These are phyloP conservation scores for Podaxis rugospora DNA, from an alignment of 768 basidiomycete species.

Conservation along the genomic window DNA sequence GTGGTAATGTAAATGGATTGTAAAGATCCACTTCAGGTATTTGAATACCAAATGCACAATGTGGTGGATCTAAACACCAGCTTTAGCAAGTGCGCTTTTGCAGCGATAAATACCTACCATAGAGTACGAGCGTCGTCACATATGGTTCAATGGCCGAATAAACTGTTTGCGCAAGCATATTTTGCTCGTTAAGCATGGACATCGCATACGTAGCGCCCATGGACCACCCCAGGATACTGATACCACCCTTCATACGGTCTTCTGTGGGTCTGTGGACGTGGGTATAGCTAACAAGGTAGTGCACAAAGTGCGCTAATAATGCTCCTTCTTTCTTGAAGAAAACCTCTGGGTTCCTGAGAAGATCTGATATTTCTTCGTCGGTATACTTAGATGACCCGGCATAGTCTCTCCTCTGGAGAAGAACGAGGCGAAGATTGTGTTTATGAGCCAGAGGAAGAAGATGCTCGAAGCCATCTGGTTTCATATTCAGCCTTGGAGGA, in stretches of 20 bases:
- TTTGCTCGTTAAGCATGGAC: not conserved
- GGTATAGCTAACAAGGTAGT: not conserved
- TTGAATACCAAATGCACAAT: not conserved
- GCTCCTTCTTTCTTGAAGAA: not conserved
- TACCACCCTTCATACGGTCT: not conserved
- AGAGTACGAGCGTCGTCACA: not conserved
- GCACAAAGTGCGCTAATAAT: not conserved
- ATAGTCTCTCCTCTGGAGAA: conserved; percentile 2
- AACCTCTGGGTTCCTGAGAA: not conserved
- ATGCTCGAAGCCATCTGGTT: not conserved
- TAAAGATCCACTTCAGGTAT: not conserved
- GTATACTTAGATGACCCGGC: not conserved
- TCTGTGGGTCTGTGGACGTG: not conserved
- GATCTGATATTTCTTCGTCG: not conserved
- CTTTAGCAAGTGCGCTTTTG: not conserved
- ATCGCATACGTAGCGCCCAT: not conserved
- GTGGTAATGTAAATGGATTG: not conserved
- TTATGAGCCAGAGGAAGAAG: not conserved
- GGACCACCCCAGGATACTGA: conserved; percentile 3
- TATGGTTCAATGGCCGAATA: not conserved
- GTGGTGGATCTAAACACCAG: not conserved
- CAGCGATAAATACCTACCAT: not conserved
- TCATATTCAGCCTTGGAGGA: not conserved
- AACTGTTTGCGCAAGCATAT: not conserved
- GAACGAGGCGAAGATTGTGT: not conserved